Conservation (phyloP, 164 flowering plant genomes). For the Liriodendron chinense region DNA sequence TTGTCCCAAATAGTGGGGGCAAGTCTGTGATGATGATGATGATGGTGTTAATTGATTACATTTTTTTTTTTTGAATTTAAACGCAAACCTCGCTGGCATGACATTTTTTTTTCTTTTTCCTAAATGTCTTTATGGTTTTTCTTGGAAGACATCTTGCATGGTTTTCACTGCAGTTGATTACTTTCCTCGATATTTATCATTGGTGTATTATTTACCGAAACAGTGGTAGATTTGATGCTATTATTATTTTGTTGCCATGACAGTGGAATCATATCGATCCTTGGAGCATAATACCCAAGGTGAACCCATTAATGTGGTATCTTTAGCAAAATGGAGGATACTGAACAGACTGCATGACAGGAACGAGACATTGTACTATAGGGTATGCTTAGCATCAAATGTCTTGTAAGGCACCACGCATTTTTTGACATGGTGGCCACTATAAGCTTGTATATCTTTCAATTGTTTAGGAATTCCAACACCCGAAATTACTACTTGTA, state of each 20-base stretch:
- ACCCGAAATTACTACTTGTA: constrained; percentile 5
- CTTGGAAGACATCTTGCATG: not conserved
- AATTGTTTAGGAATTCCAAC: not conserved
- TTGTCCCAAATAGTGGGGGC: no score
- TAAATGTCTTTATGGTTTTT: no score
- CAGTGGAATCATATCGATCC: constrained; percentile 93
- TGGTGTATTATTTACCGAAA: not conserved
- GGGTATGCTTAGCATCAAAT: constrained; percentile 50
- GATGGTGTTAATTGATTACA: no score
- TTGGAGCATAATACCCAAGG: constrained; percentile 73
- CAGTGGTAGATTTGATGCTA: not conserved
- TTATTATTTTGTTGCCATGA: constrained; percentile 19
- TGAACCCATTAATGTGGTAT: constrained; percentile 44
- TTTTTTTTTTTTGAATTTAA: no score
- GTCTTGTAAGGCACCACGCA: not conserved
- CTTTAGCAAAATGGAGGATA: constrained; percentile 96
- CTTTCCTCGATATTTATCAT: constrained; percentile 1
- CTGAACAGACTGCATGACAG: constrained; percentile 95
- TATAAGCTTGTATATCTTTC: not conserved
- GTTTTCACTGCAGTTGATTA: not conserved
- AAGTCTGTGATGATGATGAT: no score
- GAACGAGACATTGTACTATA: constrained; percentile 94
- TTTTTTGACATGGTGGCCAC: not conserved
- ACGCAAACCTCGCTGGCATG: no score
- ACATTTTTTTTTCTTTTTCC: no score